Percentiles rank a stretch among this genome's conserved stretches.
Conservation (phyloP, 306 rosid genomes). For the cucumber (Cucumis sativus) region Cucumber_9930_V3 NC_026656.2:3788001-3788500, state of each 20-base stretch:
- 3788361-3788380: conserved; percentile 4
- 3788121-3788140: conserved; percentile 15
- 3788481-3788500: conserved; percentile 53
- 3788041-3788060: not conserved
- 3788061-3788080: not conserved
- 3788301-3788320: not conserved
- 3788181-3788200: not conserved
- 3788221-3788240: not conserved
- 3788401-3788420: conserved; percentile 44
- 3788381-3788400: conserved; percentile 10
- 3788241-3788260: too few relatives aligned
- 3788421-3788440: conserved; percentile 35
- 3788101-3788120: conserved; percentile 16
- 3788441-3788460: conserved; percentile 36
- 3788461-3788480: conserved; percentile 61
- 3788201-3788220: not conserved
- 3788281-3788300: not conserved
- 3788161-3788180: conserved; percentile 13
- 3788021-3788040: conserved; percentile 1
- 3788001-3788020: not conserved
- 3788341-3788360: conserved; percentile 10
- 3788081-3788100: conserved; percentile 58
- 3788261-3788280: not conserved
- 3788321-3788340: conserved; percentile 5
- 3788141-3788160: conserved; percentile 26